phyloP scores from a whole-genome alignment of 2,329 filamentous ascomycete genomes.

The Knufia fluminis region DNA sequence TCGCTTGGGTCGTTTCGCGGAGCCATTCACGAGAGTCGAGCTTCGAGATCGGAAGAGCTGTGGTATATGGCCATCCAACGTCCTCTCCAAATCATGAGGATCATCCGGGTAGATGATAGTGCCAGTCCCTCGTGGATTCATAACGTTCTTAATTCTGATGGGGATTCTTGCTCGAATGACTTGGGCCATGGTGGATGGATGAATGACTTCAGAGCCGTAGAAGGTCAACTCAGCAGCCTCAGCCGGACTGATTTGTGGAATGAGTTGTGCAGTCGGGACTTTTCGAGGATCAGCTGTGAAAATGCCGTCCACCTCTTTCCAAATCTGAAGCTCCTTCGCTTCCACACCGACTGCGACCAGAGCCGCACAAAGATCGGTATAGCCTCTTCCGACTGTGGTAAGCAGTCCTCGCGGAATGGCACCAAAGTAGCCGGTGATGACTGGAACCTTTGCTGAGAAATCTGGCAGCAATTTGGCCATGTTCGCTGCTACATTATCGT shows the following conservation, averaged over 20 bases:
- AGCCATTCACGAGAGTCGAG: slow-evolving; percentile 33
- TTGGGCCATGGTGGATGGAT: slow-evolving; percentile 98
- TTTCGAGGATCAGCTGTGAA: slow-evolving; percentile 80
- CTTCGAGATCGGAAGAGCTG: slow-evolving; percentile 42
- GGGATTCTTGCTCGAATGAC: slow-evolving; percentile 57
- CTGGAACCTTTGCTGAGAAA: slow-evolving; percentile 61
- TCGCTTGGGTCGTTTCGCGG: slow-evolving; percentile 52
- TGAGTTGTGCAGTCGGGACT: slow-evolving; percentile 84
- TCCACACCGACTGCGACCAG: slow-evolving; percentile 80
- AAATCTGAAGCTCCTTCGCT: slow-evolving; percentile 86
- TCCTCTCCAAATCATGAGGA: slow-evolving; percentile 42
- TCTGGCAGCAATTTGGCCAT: slow-evolving; percentile 56
- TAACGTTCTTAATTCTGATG: slow-evolving; percentile 61
- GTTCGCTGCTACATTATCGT: slow-evolving; percentile 52
- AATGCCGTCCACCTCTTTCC: slow-evolving; percentile 98
- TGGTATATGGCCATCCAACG: slow-evolving; percentile 37
- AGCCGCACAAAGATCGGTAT: slow-evolving; percentile 92
- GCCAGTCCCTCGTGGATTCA: slow-evolving; percentile 54
- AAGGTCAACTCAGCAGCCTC: slow-evolving; percentile 95
- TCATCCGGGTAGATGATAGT: slow-evolving; percentile 67
- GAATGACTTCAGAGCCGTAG: slow-evolving; percentile 92
- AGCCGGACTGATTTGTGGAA: slow-evolving; percentile 79
- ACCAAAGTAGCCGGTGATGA: slow-evolving; percentile 91
- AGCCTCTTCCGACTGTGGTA: slow-evolving; percentile 85
- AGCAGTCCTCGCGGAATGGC: slow-evolving; percentile 84